Evolutionary conservation across 164 flowering plant genomes (phyloP).

Genomic region (Aristolochia contorta): DNA sequence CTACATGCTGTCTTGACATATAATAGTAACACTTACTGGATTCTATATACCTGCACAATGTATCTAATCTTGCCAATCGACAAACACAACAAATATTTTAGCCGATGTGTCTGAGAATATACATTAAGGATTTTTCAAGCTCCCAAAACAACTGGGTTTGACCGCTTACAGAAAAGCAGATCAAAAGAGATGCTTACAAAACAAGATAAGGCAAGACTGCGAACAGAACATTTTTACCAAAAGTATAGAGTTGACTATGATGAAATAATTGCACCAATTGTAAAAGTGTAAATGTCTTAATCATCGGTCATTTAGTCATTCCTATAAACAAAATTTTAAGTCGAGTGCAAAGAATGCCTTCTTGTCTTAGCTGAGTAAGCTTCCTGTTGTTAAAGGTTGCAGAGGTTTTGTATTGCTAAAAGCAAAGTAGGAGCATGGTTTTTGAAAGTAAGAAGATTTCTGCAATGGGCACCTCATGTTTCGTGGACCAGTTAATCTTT

Average conservation of each 20-base stretch:
- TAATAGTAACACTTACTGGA: background rate
- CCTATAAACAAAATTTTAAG: background rate
- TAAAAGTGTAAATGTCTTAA: background rate
- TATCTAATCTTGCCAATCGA: background rate
- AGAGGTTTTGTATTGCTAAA: too few species aligned
- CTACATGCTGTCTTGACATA: too few species aligned
- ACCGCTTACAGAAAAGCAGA: too few species aligned
- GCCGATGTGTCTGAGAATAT: background rate
- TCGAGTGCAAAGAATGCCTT: background rate
- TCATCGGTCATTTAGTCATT: background rate
- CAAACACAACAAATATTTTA: background rate
- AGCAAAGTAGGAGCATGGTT: too few species aligned
- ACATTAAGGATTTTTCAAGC: too few species aligned
- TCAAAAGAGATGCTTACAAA: background rate
- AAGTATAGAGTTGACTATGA: conserved; percentile 4
- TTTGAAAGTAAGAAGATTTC: too few species aligned
- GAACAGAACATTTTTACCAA: background rate
- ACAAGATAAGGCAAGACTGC: background rate
- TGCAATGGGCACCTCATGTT: too few species aligned
- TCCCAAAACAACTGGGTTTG: too few species aligned
- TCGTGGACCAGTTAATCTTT: too few species aligned
- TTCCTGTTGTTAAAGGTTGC: too few species aligned
- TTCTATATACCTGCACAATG: background rate
- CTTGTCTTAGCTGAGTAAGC: background rate
- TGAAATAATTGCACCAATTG: background rate